Conservation (phyloP, 768 basidiomycete genomes). For the Tylopilus felleus region DNA sequence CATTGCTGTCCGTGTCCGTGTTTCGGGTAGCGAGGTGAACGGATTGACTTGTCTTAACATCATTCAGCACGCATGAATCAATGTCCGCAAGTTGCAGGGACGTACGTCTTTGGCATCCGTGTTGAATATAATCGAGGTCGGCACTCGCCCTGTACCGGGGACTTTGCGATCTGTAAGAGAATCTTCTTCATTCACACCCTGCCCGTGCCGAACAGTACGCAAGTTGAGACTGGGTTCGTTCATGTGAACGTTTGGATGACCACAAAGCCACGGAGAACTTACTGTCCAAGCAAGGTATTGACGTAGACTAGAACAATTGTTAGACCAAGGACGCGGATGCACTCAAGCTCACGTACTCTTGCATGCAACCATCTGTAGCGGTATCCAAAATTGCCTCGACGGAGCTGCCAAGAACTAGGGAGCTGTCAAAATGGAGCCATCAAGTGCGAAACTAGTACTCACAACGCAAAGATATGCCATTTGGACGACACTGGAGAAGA, state of each 20-base stretch:
- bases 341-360: constrained; percentile 17
- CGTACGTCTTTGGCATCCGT: constrained; percentile 18
- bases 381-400: constrained; percentile 22
- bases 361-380: constrained; percentile 25
- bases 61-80: not conserved
- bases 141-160: not conserved
- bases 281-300: constrained; percentile 28
- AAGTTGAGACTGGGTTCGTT: constrained; percentile 22
- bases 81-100: not conserved
- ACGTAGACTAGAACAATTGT: constrained; percentile 23
- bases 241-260: not conserved
- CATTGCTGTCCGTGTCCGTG: constrained; percentile 1
- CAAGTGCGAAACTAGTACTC: not conserved
- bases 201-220: constrained; percentile 16
- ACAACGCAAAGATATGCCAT: constrained; percentile 19
- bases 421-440: not conserved
- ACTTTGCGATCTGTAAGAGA: constrained; percentile 8
- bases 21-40: constrained; percentile 8
- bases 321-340: not conserved
- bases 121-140: constrained; percentile 12
- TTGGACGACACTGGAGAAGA: constrained; percentile 17
- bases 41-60: constrained; percentile 16
- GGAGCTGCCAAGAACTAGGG: constrained; percentile 25
- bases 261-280: not conserved
- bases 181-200: constrained; percentile 27